Evolutionary conservation across 805 yeast genomes (phyloP).

Genomic region (Lachancea dasiensis): DNA sequence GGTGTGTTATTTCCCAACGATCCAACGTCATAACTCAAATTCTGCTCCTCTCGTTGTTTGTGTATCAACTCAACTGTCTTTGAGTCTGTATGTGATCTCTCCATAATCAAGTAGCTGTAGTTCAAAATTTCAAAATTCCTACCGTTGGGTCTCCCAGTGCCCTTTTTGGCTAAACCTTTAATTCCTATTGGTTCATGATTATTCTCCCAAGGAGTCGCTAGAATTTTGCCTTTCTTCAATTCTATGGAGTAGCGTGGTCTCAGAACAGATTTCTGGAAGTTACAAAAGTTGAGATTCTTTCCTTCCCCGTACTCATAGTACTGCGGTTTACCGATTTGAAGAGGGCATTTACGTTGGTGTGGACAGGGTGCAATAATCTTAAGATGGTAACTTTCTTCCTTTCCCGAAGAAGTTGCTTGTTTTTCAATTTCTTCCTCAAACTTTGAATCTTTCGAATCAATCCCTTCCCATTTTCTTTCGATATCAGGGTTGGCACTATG

Average conservation of each 20-base stretch:
- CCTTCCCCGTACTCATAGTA: slow-evolving; percentile 53
- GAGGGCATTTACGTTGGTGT: slow-evolving; percentile 81
- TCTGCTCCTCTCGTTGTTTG: slow-evolving; percentile 31
- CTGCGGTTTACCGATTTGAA: slow-evolving; percentile 71
- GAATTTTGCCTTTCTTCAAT: slow-evolving; percentile 70
- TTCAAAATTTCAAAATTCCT: slow-evolving; percentile 64
- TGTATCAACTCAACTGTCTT: slow-evolving; percentile 39
- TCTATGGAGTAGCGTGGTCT: slow-evolving; percentile 81
- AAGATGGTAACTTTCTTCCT: slow-evolving; percentile 44
- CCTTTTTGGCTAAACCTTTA: slow-evolving; percentile 39
- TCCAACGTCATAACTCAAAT: slow-evolving; percentile 21
- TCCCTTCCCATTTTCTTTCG: slow-evolving; percentile 42
- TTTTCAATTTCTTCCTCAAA: slow-evolving; percentile 34
- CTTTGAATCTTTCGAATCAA: slow-evolving; percentile 39
- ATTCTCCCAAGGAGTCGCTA: slow-evolving; percentile 68
- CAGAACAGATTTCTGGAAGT: slow-evolving; percentile 60
- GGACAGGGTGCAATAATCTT: slow-evolving; percentile 83
- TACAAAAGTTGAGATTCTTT: slow-evolving; percentile 64
- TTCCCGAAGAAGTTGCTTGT: slow-evolving; percentile 4
- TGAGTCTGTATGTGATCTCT: slow-evolving; percentile 46
- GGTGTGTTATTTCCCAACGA: slow-evolving; percentile 22
- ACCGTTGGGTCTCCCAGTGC: slow-evolving; percentile 76
- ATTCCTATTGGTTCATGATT: slow-evolving; percentile 51
- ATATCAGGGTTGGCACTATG: slow-evolving; percentile 19
- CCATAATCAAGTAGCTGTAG: slow-evolving; percentile 67